Conservation (phyloP, 306 rosid genomes). For the apple (Malus domestica) region ASM211411v1 NC_041792.1:20807407-20807906, state of each 20-base stretch:
- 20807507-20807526: conserved; percentile 52
- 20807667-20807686: conserved; percentile 76
- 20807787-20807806: conserved; percentile 58
- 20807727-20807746: not conserved
- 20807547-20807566: not conserved
- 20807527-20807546: not conserved
- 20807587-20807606: conserved; percentile 1
- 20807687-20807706: conserved; percentile 64
- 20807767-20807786: not conserved
- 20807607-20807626: conserved; percentile 1
- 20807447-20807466: conserved; percentile 61
- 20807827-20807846: conserved; percentile 92
- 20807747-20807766: not conserved
- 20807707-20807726: conserved; percentile 15
- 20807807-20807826: conserved; percentile 52
- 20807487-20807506: conserved; percentile 71
- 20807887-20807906: not conserved
- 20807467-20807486: conserved; percentile 56
- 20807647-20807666: conserved; percentile 92
- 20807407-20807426: not conserved
- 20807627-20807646: conserved; percentile 61
- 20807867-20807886: conserved; percentile 11
- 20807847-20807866: conserved; percentile 29
- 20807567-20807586: not conserved
- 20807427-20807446: not conserved